phyloP scores from a whole-genome alignment of 805 yeast genomes.

The Starmerella davenportii region DNA sequence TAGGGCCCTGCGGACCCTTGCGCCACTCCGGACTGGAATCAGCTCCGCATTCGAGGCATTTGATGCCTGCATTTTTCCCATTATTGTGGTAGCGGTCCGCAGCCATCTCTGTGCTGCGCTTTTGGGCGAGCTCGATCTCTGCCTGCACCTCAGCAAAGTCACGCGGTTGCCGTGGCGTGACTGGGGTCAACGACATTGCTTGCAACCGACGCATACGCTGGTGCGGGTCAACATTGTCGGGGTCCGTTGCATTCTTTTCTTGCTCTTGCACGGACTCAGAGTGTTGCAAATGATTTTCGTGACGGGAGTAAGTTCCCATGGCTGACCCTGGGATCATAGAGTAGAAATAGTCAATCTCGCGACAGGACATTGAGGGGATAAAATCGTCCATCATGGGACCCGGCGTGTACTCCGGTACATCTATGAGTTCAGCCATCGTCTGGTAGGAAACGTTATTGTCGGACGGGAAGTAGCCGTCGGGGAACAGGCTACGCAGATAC shows the following conservation, averaged over 20 bases:
- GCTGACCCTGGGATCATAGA: conserved; percentile 11
- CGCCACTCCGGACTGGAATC: conserved; percentile 84
- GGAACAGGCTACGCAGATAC: not conserved
- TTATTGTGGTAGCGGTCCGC: not conserved
- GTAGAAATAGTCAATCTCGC: conserved; percentile 15
- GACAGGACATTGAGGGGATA: conserved; percentile 12
- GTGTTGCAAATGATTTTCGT: conserved; percentile 7
- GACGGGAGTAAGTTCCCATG: conserved; percentile 2
- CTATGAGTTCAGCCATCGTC: not conserved
- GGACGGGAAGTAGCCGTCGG: not conserved
- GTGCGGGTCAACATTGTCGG: conserved; percentile 14
- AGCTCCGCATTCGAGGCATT: conserved; percentile 55
- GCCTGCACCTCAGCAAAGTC: conserved; percentile 13
- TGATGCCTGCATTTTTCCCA: conserved; percentile 7
- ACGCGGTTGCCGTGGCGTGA: conserved; percentile 12
- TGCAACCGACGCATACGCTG: conserved; percentile 11
- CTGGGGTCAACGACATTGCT: conserved; percentile 4
- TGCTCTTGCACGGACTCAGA: conserved; percentile 10
- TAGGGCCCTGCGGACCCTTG: conserved; percentile 66
- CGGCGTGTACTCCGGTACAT: not conserved
- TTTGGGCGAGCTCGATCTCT: conserved; percentile 6
- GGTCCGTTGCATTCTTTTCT: conserved; percentile 12
- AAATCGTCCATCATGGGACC: conserved; percentile 10
- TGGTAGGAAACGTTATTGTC: not conserved
- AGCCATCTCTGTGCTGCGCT: not conserved